Percentiles rank a stretch among this genome's conserved stretches.
These are phyloP conservation scores for Mytilinidion resinicola DNA, from an alignment of 495 filamentous ascomycete genomes.

Conservation along the genomic window DNA sequence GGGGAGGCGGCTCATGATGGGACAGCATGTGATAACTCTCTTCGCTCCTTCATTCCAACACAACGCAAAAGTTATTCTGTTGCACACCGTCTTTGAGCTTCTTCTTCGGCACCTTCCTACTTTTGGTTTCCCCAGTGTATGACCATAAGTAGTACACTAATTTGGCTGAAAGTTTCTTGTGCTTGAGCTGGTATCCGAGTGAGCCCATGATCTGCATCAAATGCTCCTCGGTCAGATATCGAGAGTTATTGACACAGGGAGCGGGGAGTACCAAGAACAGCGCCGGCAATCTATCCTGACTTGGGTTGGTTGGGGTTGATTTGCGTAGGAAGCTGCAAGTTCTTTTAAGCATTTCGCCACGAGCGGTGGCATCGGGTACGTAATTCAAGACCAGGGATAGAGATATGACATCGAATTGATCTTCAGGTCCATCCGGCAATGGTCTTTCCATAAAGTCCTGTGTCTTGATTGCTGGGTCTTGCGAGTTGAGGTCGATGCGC, in stretches of 20 bases:
- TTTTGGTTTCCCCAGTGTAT: conserved; percentile 24
- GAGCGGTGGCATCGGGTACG: conserved; percentile 64
- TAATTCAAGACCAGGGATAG: conserved; percentile 96
- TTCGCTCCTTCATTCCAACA: conserved; percentile 10
- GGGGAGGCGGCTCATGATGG: no score
- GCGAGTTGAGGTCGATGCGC: conserved; percentile 86
- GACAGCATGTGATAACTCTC: no score
- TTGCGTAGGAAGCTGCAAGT: conserved; percentile 58
- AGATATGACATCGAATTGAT: conserved; percentile 81
- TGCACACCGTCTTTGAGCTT: conserved; percentile 5
- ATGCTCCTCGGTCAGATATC: conserved; percentile 74
- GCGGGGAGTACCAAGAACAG: conserved; percentile 88
- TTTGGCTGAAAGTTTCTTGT: conserved; percentile 70
- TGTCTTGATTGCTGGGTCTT: conserved; percentile 67
- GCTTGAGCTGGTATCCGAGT: conserved; percentile 61
- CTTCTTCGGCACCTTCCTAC: conserved; percentile 10
- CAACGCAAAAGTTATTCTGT: conserved; percentile 26
- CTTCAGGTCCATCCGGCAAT: conserved; percentile 52
- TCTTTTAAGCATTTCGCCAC: conserved; percentile 83
- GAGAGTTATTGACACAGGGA: conserved; percentile 83
- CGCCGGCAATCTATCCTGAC: conserved; percentile 49
- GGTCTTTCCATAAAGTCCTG: conserved; percentile 95
- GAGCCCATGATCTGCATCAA: conserved; percentile 66
- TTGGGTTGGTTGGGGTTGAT: background rate
- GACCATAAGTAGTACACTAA: conserved; percentile 87